phyloP scores from a whole-genome alignment of 495 filamentous ascomycete genomes.

The Copromyces sp. region DNA sequence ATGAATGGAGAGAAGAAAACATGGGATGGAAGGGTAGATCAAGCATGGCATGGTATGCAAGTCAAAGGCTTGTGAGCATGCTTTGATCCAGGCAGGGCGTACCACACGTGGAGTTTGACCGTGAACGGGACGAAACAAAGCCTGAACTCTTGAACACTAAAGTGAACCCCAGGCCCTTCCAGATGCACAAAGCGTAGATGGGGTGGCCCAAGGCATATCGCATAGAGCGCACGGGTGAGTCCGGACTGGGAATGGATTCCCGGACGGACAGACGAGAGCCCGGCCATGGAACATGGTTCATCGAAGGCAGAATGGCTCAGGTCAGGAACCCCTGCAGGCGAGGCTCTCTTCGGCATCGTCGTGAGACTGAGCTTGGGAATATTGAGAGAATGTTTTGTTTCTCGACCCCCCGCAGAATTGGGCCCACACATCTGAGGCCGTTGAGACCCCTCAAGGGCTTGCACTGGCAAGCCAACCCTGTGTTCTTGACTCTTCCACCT shows the following conservation, averaged over 20 bases:
- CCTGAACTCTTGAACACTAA: neutral
- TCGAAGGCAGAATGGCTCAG: neutral
- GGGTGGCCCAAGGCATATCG: neutral
- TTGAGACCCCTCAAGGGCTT: neutral
- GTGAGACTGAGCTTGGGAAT: neutral
- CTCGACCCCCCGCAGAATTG: neutral
- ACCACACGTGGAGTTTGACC: neutral
- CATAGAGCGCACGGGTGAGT: conserved; percentile 1
- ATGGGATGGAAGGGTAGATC: conserved; percentile 13
- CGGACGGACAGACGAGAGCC: conserved; percentile 14
- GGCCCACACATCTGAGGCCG: neutral
- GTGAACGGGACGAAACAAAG: neutral
- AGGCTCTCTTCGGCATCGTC: neutral
- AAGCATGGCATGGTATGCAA: neutral
- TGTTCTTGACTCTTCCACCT: neutral
- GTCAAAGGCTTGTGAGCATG: neutral
- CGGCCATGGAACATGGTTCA: conserved; percentile 14
- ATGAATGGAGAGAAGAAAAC: conserved; percentile 21
- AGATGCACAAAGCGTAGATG: conserved; percentile 7
- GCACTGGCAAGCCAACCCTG: neutral
- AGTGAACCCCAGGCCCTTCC: conserved; percentile 6
- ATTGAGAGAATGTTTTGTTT: neutral
- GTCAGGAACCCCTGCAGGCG: neutral
- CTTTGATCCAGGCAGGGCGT: neutral
- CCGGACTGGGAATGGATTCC: conserved; percentile 13